Base-by-base conservation (phyloP, 2,329 filamentous ascomycete species). In the Dactylellina parvicollis region DNA sequence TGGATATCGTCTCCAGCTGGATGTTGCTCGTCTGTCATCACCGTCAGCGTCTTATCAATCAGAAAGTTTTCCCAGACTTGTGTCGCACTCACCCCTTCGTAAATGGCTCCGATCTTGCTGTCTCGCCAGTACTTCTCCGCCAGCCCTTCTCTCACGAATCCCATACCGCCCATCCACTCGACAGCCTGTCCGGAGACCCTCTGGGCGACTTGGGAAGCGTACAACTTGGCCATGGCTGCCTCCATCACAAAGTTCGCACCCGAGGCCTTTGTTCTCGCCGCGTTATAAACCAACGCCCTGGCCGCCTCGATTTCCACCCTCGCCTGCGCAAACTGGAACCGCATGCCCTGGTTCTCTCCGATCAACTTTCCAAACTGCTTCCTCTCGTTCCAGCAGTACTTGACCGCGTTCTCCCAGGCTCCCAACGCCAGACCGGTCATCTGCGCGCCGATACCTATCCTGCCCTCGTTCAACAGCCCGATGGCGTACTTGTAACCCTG, bases 141-240 rank as follows among this genome's bases (percentile, higher is more conserved):
- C 69, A 96, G 88, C 0, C 95, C 95, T 81, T 99, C 95, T 46
- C 95, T 85, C 14, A 99, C 95, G 78, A 99, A 99, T 47, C 95
- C 95, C 95, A 99, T 98, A 44, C 95, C 95, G 50, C 95, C 95
- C 94, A 98, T 98, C 95, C 95, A 99, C 83, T 99, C 95, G 26
- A 99, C 88, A 0, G 94, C 95, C 52, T 90, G 86, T 4, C 93
- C 89, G 62, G 90, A 90, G 18, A 99, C 94, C 61, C 88, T 88
- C 18, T 91, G 91, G 0, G 95, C 95, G 30, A 99, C 92, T 83
- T 99, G 95, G 3, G 91, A 95, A 1, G 95, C 88, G 80, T 91
- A 96, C 62, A 99, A 86, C 85, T 99, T 99, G 60, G 95, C 95
- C 95, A 99, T 99, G 77, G 95, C 95, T 8, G 95, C 95, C 79